Conservation (phyloP, 148 eudicot genomes). For the Camellia japonica region DNA sequence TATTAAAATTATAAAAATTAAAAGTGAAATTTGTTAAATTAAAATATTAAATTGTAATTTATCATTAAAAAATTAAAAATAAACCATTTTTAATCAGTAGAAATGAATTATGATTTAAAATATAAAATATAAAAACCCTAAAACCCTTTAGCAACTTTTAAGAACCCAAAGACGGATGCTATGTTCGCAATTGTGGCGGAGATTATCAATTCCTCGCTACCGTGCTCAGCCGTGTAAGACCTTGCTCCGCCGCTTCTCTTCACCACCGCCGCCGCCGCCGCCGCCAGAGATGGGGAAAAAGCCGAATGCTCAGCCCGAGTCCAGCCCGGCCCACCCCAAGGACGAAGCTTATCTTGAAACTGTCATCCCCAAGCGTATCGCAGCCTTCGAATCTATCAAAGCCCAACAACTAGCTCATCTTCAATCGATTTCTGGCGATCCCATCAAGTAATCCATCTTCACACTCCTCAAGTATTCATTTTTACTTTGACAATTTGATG, state of each 20-base stretch:
- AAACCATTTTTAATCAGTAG: neutral
- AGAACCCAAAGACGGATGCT: slow-evolving; percentile 2
- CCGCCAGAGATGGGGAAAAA: slow-evolving; percentile 32
- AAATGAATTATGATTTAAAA: neutral
- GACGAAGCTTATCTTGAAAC: slow-evolving; percentile 61
- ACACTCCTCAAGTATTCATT: neutral
- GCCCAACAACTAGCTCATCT: slow-evolving; percentile 36
- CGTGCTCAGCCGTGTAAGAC: slow-evolving; percentile 13
- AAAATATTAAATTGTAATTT: no score
- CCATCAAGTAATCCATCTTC: slow-evolving; percentile 42
- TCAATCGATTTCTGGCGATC: slow-evolving; percentile 42
- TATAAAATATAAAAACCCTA: neutral
- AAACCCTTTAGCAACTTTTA: neutral
- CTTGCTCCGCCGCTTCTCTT: neutral
- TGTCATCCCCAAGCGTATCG: slow-evolving; percentile 57
- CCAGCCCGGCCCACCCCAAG: slow-evolving; percentile 27
- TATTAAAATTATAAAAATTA: no score
- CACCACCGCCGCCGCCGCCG: slow-evolving; percentile 19
- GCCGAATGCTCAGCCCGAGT: slow-evolving; percentile 13
- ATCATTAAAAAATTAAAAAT: neutral
- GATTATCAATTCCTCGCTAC: slow-evolving; percentile 17
- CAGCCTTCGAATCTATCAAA: slow-evolving; percentile 47
- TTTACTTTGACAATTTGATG: no score
- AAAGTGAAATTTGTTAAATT: no score
- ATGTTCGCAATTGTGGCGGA: neutral